Evolutionary conservation across 2,329 filamentous ascomycete species (phyloP), one percentile per base, ranked within the genome.

Genomic region (Elsinoe batatas): DNA sequence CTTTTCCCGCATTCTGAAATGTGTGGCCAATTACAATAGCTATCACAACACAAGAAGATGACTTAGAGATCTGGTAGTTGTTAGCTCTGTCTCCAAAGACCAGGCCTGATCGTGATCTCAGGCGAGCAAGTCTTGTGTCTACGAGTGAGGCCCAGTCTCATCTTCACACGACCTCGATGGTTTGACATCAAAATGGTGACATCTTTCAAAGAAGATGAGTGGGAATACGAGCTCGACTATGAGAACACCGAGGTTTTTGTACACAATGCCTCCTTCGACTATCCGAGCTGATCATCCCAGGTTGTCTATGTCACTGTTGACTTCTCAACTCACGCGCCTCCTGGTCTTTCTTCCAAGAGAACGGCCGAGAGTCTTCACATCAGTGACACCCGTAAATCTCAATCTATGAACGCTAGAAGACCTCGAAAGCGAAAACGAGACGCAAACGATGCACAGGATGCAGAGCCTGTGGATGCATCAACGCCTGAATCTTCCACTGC

Each of bases 271-370:
- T 77, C 70, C 80, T 83, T 61, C 83, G 82, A 65, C 80, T 83
- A 62, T 82, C 82, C 5, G 71, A 70, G 6, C 74, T 78, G 53
- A 77, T 74, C 22, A 79, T 78, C 79, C 64, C 61, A 83, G 72
- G 76, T 77, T 56, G 77, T 81, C 62, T 82, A 80, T 64, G 72
- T 84, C 55, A 80, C 79, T 38, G 69, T 84, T 57, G 81, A 84
- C 64, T 68, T 84, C 32, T 78, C 73, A 18, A 68, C 67, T 15
- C 70, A 73, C 58, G 66, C 65, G 7, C 64, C 66, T 10, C 63
- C 64, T 26, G 61, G 62, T 6, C 56, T 67, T 15, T 26, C 53
- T 20, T 17, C 18, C 2, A 55, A 55, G n/a, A 55, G 15, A 33
- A 11, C 22, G 5, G 30, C 13, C 11, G 40, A 42, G 20, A 32